A percentile compares a stretch with the other conserved stretches of the same genome.
phyloP scores from a whole-genome alignment of 2,329 filamentous ascomycete genomes.

The Aspergillus aculeatus region DNA sequence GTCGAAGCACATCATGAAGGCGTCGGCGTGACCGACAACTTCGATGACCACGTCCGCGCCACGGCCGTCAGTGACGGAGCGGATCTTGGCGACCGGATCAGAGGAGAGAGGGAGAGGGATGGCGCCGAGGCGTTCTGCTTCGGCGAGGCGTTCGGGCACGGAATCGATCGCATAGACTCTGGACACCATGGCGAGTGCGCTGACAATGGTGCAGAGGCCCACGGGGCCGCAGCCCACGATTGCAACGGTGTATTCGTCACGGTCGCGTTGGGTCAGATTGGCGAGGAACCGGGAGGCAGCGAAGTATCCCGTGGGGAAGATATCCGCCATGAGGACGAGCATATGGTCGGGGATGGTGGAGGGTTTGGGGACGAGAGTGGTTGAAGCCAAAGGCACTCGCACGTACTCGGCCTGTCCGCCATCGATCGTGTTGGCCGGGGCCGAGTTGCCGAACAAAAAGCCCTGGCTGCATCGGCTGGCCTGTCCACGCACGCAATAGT shows the following conservation, averaged over 20 bases:
- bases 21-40: constrained; percentile 67
- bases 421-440: constrained; percentile 53
- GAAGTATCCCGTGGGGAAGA: constrained; percentile 68
- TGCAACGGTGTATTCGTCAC: constrained; percentile 51
- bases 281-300: constrained; percentile 73
- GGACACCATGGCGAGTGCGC: constrained; percentile 68
- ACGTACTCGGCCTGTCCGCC: constrained; percentile 80
- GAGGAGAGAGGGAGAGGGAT: constrained; percentile 75
- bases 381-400: constrained; percentile 74
- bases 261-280: constrained; percentile 53
- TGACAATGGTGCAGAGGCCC: constrained; percentile 77
- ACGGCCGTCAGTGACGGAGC: constrained; percentile 70
- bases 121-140: constrained; percentile 70
- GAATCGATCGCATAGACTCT: constrained; percentile 76
- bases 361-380: constrained; percentile 70
- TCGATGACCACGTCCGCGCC: constrained; percentile 83
- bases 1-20: constrained; percentile 68
- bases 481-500: constrained; percentile 73
- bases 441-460: constrained; percentile 66
- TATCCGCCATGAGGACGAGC: constrained; percentile 64
- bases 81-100: constrained; percentile 59
- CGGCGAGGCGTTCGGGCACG: constrained; percentile 67
- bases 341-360: constrained; percentile 67
- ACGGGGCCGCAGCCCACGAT: constrained; percentile 80
- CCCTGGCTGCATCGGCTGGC: constrained; percentile 71